phyloP scores from a whole-genome alignment of 2,329 filamentous ascomycete genomes.

The Falciphora oryzae region DNA sequence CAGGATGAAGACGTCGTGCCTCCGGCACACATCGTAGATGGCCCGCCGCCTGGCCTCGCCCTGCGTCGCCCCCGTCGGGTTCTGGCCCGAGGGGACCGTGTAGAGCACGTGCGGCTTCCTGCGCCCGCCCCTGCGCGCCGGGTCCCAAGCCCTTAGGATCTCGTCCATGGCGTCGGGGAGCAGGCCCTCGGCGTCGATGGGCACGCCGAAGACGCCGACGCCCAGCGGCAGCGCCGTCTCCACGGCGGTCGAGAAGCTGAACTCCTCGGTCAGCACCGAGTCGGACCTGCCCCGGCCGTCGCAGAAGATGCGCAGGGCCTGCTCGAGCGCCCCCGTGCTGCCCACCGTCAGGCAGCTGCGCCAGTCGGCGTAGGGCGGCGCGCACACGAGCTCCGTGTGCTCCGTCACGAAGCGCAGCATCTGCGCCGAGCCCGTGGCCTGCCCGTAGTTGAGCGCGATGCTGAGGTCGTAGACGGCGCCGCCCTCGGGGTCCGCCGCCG shows the following conservation, averaged over 20 bases:
- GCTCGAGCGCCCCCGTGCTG: constrained; percentile 80
- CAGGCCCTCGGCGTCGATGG: constrained; percentile 49
- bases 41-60: constrained; percentile 58
- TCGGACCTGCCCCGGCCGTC: constrained; percentile 59
- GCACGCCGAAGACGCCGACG: constrained; percentile 43
- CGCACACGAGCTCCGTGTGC: constrained; percentile 86
- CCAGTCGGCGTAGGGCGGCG: constrained; percentile 89
- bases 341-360: constrained; percentile 75
- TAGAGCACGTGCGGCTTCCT: constrained; percentile 52
- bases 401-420: constrained; percentile 87
- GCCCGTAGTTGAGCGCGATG: constrained; percentile 89
- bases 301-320: constrained; percentile 76
- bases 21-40: constrained; percentile 72
- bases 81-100: constrained; percentile 72
- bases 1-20: constrained; percentile 80
- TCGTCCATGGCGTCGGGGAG: constrained; percentile 46
- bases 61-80: constrained; percentile 85
- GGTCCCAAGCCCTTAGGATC: constrained; percentile 45
- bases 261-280: constrained; percentile 79
- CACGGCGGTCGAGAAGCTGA: constrained; percentile 73
- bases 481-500: constrained; percentile 15
- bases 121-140: constrained; percentile 31
- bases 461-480: constrained; percentile 62
- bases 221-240: constrained; percentile 52
- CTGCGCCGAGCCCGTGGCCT: constrained; percentile 79